phyloP scores from a whole-genome alignment of 2,329 filamentous ascomycete species.

The Calonectria fujianensis region DNA sequence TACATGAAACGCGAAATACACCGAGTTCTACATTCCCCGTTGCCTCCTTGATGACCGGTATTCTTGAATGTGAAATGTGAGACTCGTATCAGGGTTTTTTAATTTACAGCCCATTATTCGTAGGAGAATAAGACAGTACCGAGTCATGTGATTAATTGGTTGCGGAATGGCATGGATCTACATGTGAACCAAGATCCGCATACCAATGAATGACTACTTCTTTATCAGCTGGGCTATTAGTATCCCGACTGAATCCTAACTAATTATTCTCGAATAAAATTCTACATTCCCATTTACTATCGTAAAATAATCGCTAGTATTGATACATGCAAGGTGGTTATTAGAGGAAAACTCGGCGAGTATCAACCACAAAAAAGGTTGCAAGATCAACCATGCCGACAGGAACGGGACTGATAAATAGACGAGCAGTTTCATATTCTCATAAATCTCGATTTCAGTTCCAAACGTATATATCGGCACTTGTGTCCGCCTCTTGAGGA shows the following conservation, averaged over 20 bases:
- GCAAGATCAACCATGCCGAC: background rate
- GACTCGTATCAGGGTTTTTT: background rate
- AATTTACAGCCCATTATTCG: background rate
- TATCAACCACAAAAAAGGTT: background rate
- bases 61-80: background rate
- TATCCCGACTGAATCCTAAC: no score
- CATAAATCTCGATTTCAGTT: no score
- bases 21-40: conserved; percentile 15
- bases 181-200: conserved; percentile 1
- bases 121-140: conserved; percentile 1
- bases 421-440: no score
- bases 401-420: no score
- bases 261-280: no score
- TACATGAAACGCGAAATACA: conserved; percentile 23
- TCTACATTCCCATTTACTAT: background rate
- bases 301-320: no score
- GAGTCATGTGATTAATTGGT: background rate
- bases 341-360: background rate
- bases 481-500: no score
- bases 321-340: background rate
- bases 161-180: background rate
- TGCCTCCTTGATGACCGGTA: background rate
- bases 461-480: no score
- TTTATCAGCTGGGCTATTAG: background rate
- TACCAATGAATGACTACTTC: background rate